Evolutionary conservation across 2,329 filamentous ascomycete species (phyloP), one percentile per base, ranked within the genome.

Genomic region (Colletotrichum sp.): DNA sequence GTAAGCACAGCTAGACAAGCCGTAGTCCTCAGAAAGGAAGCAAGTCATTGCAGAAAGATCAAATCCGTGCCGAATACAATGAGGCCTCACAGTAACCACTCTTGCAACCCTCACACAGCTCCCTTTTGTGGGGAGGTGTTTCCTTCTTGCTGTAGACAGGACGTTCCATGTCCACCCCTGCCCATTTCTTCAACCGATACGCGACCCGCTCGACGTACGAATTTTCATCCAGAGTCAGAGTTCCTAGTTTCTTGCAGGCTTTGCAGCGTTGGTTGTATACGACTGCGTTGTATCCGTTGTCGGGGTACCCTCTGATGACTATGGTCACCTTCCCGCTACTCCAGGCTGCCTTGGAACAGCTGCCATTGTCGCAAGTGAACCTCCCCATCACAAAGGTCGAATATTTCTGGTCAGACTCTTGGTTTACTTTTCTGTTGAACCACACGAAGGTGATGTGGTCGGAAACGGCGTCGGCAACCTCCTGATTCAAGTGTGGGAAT

Each of bases 201-300:
- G 36, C 24, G 18, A 66, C 36, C 18, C 63, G 21, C 7, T 66
- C 63, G 13, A 59, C 32, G 7, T 52, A 66, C 15, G 21, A 49
- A n/a, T 49, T 5, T 1, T 28, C 18, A 12, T 66, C 36, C 8
- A 66, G 1, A 5, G 63, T 52, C 7, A 66, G 26, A 4, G 16
- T 66, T 16, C 63, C 63, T 36, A 66, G 63, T 9, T 44, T 18
- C 15, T 83, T 78, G 78, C 83, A 87, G 1, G 6, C 3, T 12
- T 69, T 78, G 80, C 85, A 87, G 1, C 80, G 80, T 69, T 87
- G 85, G 55, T 83, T 80, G 72, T 82, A 87, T 0, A 87, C 82
- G 10, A 80, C 55, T 2, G 80, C 85, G 60, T 86, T 86, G 78
- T 87, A 87, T 10, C 78, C 75, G 9, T 79, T 59, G 0, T 62